Base-by-base conservation (phyloP, 768 basidiomycete genomes). In the Naganishia vaughanmartiniae region DNA sequence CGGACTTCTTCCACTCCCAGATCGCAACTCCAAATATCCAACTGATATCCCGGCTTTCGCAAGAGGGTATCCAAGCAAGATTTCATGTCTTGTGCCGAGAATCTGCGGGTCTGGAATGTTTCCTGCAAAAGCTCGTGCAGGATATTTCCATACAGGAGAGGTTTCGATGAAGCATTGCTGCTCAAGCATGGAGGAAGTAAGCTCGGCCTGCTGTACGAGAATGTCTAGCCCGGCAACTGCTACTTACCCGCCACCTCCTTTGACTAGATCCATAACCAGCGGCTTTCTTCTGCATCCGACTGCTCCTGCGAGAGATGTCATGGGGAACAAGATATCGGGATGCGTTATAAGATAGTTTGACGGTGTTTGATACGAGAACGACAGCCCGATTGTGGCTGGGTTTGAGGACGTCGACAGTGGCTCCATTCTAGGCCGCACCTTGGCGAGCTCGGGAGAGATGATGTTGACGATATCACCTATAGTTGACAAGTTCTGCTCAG, bases 51-150 rank as follows among this genome's bases (percentile, higher is more conserved):
- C 51, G 77, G 77, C 66, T 77, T 75, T 26, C 65, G 70, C 65
- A 82, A 55, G 45, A 82, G 73, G 36, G 71, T 71, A 15, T 79
- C 75, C 28, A 81, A 70, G 39, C 73, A 69, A 51, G 48, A 56
- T 12, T 72, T 60, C 19, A 78, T 73, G 17, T 56, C 74, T 2
- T 73, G 74, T 10, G 74, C 72, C 28, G 75, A 75, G 70, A 82
- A 81, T 15, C 70, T 63, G 34, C 78, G 76, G 42, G 75, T 76
- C 28, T 78, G 79, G 65, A 98, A 83, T 74, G 91, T 93, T 0
- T 84, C 83, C 78, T 98, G 93, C 83, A 96, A 87, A 39, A 97
- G 88, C 73, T 92, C 89, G 75, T 99, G 96, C 6, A 96, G 85
- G 81, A 98, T 88, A 75, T 89, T 96, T 45, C 96, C 96, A 88